These are phyloP conservation scores for Houttuynia cordata DNA, from an alignment of 164 flowering plant genomes.

Conservation along the genomic window DNA sequence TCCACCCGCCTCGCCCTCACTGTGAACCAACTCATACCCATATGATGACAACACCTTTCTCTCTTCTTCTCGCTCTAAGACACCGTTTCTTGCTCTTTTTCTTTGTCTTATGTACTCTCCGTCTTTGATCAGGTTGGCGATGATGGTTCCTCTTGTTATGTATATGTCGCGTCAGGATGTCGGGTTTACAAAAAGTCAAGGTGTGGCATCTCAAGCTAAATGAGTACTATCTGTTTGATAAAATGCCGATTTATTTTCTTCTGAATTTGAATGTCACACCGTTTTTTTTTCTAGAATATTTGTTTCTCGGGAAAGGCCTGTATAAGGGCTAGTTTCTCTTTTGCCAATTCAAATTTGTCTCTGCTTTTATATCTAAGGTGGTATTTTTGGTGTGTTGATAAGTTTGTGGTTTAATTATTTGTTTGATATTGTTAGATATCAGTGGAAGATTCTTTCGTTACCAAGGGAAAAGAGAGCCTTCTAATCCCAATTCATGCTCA, in stretches of 20 bases:
- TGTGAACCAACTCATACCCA: no score
- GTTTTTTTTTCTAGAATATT: no score
- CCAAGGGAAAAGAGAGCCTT: slow-evolving; percentile 64
- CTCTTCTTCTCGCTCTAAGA: not conserved
- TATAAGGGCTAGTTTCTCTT: no score
- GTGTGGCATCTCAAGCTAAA: slow-evolving; percentile 4
- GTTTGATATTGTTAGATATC: slow-evolving; percentile 26
- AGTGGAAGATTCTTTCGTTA: slow-evolving; percentile 38
- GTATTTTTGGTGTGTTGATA: not conserved
- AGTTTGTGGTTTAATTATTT: not conserved
- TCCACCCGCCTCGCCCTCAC: no score
- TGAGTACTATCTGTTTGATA: not conserved
- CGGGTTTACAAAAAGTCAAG: slow-evolving; percentile 41
- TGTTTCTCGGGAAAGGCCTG: not conserved
- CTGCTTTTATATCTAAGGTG: no score
- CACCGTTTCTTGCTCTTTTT: not conserved
- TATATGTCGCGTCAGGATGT: slow-evolving; percentile 66
- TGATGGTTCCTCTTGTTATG: slow-evolving; percentile 34
- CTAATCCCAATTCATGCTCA: slow-evolving; percentile 46
- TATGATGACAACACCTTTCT: no score
- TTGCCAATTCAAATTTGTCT: no score
- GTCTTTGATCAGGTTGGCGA: slow-evolving; percentile 23
- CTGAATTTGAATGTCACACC: not conserved
- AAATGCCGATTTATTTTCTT: not conserved
- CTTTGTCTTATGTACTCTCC: not conserved